Conservation (phyloP, 768 basidiomycete genomes). For the Mycena filopes region DNA sequence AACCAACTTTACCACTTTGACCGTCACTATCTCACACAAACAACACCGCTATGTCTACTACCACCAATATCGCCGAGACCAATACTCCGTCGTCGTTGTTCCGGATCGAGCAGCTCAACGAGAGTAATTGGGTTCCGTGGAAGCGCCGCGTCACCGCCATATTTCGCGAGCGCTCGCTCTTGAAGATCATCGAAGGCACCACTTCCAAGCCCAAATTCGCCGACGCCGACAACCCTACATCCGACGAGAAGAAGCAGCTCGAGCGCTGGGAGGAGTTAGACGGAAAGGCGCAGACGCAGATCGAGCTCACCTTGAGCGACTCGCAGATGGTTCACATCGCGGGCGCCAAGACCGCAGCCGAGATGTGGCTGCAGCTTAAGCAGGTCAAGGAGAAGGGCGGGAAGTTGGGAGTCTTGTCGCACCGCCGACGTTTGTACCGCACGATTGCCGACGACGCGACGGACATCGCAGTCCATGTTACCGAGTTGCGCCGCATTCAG, state of each 20-base stretch:
- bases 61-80: background rate
- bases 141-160: no score
- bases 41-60: slow-evolving; percentile 6
- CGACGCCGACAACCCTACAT: background rate
- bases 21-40: no score
- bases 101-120: slow-evolving; percentile 21
- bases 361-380: slow-evolving; percentile 21
- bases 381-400: no score
- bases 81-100: slow-evolving; percentile 20
- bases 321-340: slow-evolving; percentile 17
- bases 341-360: slow-evolving; percentile 15
- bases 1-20: no score
- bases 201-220: background rate
- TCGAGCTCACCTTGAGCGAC: slow-evolving; percentile 17
- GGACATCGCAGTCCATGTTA: no score
- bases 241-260: background rate
- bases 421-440: no score
- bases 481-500: no score
- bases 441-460: no score
- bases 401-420: no score
- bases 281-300: no score
- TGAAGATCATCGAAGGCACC: background rate
- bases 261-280: no score
- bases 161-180: background rate
- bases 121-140: slow-evolving; percentile 16